These are phyloP conservation scores for Peltaster fructicola DNA, from an alignment of 2,329 filamentous ascomycete genomes.

Conservation along the genomic window DNA sequence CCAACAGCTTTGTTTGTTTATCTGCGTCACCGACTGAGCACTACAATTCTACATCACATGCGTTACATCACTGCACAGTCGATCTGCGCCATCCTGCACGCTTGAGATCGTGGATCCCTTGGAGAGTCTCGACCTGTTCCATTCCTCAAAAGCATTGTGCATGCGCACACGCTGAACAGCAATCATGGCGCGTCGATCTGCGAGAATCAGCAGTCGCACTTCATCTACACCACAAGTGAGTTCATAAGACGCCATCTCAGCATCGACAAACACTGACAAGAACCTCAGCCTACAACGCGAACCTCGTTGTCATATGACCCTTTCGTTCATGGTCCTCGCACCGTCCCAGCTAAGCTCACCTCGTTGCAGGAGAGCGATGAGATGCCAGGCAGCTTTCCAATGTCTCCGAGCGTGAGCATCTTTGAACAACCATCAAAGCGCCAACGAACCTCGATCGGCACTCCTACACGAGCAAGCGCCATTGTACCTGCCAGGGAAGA, in stretches of 20 bases:
- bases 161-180: no score
- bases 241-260: neutral
- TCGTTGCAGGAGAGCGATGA: constrained; percentile 29
- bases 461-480: constrained; percentile 35
- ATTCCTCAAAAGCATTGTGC: no score
- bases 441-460: constrained; percentile 6
- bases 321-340: constrained; percentile 13
- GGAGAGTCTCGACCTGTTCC: no score
- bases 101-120: no score
- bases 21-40: no score
- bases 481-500: constrained; percentile 57
- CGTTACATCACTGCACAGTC: no score
- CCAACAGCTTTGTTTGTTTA: no score
- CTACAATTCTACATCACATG: no score
- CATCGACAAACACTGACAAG: constrained; percentile 2
- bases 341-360: constrained; percentile 22
- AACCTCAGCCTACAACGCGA: constrained; percentile 12
- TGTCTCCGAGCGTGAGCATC: constrained; percentile 8
- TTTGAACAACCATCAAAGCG: constrained; percentile 6
- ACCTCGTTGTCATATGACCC: constrained; percentile 18
- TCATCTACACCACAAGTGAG: constrained; percentile 8
- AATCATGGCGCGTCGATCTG: constrained; percentile 5
- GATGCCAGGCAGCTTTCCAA: constrained; percentile 19
- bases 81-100: no score
- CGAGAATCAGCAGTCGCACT: constrained; percentile 4